Evolutionary conservation across 2,329 filamentous ascomycete genomes (phyloP), one percentile per base, ranked within the genome.

Genomic region (Apiospora aurea): DNA sequence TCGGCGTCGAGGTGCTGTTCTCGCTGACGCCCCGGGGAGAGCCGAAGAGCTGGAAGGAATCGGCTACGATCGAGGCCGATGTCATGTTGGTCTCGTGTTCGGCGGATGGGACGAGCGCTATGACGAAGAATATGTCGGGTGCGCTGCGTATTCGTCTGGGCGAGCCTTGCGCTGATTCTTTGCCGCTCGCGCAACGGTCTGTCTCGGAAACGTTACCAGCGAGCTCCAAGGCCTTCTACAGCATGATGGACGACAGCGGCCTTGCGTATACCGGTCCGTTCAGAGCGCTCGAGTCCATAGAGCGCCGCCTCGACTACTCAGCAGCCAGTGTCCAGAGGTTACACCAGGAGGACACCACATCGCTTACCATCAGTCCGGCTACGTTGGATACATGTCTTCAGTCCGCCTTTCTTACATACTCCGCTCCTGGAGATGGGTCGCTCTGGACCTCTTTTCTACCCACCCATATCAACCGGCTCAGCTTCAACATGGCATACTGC

Each of bases 391-490:
- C 77, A 26, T 85, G 83, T 71, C 79, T 85, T 8, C 84, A 85
- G 67, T 80, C 82, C 0, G 82, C 82, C 0, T 85, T 85, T 70
- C 77, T 82, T n/a, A 78, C 83, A 0, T 82, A 83, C 34, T 78
- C 83, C 0, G 82, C 81, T 0, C 83, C 84, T 0, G 82, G 82
- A 14, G 84, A 85, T n/a, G 80, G 80, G 16, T 79, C 83, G 0
- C 77, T 85, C 0, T 85, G 84, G 84, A 83, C 82, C 1, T 78
- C 81, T 0, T 85, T 85, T 72, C 77, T 85, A 0, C 84, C 84
- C 0, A 75, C 79, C 6, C 73, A 70, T 2, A 83, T 85, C 10
- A 75, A 78, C 11, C 76, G 71, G 18, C 72, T 85, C 0, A 76
- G 77, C 3, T 85, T 85, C 77, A 85, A 82, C 72, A 68, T 83